Conservation (phyloP, 192 early-diverging fungal genomes). For the Umbelopsis vinacea region DNA sequence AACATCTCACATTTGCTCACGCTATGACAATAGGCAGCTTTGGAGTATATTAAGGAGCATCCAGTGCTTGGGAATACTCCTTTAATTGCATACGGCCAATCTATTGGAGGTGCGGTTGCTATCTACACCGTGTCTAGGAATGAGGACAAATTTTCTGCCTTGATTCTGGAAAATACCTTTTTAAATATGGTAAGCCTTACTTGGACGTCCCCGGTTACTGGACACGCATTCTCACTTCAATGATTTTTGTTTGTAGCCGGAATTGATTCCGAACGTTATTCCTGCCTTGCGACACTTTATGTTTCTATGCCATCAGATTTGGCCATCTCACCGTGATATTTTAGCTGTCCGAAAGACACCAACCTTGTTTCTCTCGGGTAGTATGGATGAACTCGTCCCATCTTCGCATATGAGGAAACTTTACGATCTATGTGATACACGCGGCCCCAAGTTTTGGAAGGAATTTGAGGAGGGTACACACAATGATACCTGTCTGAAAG, state of each 20-base stretch:
- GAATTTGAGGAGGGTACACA: slow-evolving; percentile 86
- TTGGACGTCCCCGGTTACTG: background rate
- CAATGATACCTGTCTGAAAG: slow-evolving; percentile 82
- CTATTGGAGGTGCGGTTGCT: slow-evolving; percentile 96
- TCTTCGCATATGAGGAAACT: slow-evolving; percentile 85
- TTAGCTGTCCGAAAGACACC: slow-evolving; percentile 67
- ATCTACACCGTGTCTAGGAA: slow-evolving; percentile 83
- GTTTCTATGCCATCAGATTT: slow-evolving; percentile 88
- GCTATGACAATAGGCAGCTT: slow-evolving; percentile 59
- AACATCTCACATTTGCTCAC: background rate
- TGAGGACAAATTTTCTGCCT: slow-evolving; percentile 73
- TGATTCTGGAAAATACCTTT: slow-evolving; percentile 97
- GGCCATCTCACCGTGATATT: slow-evolving; percentile 82
- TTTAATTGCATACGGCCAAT: slow-evolving; percentile 92
- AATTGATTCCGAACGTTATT: slow-evolving; percentile 85
- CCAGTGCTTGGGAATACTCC: slow-evolving; percentile 73
- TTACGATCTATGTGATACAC: slow-evolving; percentile 61
- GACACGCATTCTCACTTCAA: background rate
- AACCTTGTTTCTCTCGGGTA: slow-evolving; percentile 81
- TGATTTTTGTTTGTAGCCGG: slow-evolving; percentile 58
- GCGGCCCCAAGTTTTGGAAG: slow-evolving; percentile 52
- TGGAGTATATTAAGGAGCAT: slow-evolving; percentile 84
- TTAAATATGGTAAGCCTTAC: slow-evolving; percentile 74
- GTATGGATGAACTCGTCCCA: slow-evolving; percentile 87
- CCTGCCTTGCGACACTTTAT: slow-evolving; percentile 73